Conservation (phyloP, 768 basidiomycete species). For the Phanerochaete sordida region DNA sequence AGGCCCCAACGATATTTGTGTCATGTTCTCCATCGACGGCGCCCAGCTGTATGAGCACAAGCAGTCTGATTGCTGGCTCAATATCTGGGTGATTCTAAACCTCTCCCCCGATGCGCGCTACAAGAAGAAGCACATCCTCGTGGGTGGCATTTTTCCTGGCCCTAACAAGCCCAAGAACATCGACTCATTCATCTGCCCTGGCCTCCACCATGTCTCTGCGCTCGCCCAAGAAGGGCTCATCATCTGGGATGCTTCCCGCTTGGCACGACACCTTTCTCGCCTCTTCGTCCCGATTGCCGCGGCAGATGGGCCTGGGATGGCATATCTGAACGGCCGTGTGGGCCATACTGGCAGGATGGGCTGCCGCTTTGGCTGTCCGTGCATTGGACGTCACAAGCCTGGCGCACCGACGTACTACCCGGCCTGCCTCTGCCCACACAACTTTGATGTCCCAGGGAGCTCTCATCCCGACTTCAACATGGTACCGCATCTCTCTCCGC, state of each 20-base stretch:
- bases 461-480: conserved; percentile 31
- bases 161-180: conserved; percentile 28
- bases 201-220: conserved; percentile 23
- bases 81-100: conserved; percentile 28
- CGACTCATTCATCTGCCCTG: conserved; percentile 27
- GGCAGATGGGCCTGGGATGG: conserved; percentile 14
- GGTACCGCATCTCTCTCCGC: not conserved
- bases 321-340: conserved; percentile 29
- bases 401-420: conserved; percentile 31
- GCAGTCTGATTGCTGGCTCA: conserved; percentile 32
- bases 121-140: conserved; percentile 26
- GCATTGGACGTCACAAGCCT: conserved; percentile 26
- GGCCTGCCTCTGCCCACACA: conserved; percentile 24
- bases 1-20: too few relatives aligned
- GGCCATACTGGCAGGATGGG: conserved; percentile 31
- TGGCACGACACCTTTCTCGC: not conserved
- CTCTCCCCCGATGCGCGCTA: conserved; percentile 24
- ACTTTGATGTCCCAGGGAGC: conserved; percentile 21
- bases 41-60: conserved; percentile 27
- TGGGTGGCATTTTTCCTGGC: conserved; percentile 28
- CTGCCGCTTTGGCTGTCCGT: conserved; percentile 31
- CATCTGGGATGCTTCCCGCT: not conserved
- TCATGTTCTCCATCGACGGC: conserved; percentile 14
- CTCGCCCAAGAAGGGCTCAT: not conserved
- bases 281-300: not conserved